phyloP scores from a whole-genome alignment of 2,329 filamentous ascomycete species.

The Byssochlamys sp. region DNA sequence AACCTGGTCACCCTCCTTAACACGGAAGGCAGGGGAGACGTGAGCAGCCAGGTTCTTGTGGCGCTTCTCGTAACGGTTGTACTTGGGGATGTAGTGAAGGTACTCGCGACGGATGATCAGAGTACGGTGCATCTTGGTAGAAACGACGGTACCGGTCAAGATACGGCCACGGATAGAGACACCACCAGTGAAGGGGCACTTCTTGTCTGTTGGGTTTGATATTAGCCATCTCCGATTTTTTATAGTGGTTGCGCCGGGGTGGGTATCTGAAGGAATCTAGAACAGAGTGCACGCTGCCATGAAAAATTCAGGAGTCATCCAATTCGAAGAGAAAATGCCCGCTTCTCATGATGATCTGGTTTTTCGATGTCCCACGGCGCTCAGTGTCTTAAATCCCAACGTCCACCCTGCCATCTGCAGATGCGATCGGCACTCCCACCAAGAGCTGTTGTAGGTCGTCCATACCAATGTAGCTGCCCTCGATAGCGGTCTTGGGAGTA shows the following conservation, averaged over 20 bases:
- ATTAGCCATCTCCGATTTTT: slow-evolving; percentile 9
- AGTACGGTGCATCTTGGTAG: slow-evolving; percentile 99
- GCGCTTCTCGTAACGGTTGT: slow-evolving; percentile 99
- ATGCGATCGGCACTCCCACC: background rate
- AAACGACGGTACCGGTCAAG: slow-evolving; percentile 96
- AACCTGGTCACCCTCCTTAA: slow-evolving; percentile 98
- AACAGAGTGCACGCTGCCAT: background rate
- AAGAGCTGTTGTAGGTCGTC: slow-evolving; percentile 29
- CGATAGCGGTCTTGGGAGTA: slow-evolving; percentile 96
- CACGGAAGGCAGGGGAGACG: slow-evolving; percentile 99
- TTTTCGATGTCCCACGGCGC: background rate
- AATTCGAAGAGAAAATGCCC: background rate
- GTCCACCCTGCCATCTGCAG: background rate
- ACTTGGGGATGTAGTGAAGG: slow-evolving; percentile 99
- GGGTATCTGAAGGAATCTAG: background rate
- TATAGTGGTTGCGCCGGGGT: background rate
- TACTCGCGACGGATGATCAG: slow-evolving; percentile 99
- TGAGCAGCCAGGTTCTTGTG: slow-evolving; percentile 99
- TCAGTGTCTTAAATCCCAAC: background rate
- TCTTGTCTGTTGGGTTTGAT: slow-evolving; percentile 68
- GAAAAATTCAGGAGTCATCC: background rate
- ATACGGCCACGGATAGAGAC: slow-evolving; percentile 99
- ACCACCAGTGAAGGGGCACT: slow-evolving; percentile 98
- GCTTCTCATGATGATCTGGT: background rate
- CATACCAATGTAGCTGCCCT: slow-evolving; percentile 98